Evolutionary conservation across 169 alveolate species (phyloP).

Genomic region (Cryptosporidium ubiquitum): DNA sequence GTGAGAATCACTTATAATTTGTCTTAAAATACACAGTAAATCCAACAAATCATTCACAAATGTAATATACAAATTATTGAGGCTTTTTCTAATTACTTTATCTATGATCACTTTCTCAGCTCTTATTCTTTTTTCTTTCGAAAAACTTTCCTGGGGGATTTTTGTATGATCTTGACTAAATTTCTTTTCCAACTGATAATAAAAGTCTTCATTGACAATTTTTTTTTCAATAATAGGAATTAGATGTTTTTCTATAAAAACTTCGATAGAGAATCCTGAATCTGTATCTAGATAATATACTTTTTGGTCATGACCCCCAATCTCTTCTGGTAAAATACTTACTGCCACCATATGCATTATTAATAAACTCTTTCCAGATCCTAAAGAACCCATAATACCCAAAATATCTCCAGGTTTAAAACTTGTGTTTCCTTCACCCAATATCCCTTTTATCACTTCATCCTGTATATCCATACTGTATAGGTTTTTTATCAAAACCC

Average conservation of each 20-base stretch:
- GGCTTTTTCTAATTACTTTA: not conserved
- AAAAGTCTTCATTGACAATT: not conserved
- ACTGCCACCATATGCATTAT: slow-evolving; percentile 8
- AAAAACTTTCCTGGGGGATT: not conserved
- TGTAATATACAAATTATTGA: slow-evolving; percentile 15
- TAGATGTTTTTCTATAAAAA: slow-evolving; percentile 41
- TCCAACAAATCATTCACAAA: slow-evolving; percentile 22
- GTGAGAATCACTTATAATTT: not conserved
- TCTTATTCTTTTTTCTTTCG: not conserved
- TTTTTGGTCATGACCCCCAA: slow-evolving; percentile 25
- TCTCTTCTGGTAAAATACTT: slow-evolving; percentile 29
- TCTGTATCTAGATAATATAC: slow-evolving; percentile 47
- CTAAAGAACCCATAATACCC: slow-evolving; percentile 27
- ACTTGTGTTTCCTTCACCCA: slow-evolving; percentile 8
- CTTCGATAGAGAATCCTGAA: slow-evolving; percentile 18
- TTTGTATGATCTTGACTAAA: not conserved
- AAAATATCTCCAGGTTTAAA: slow-evolving; percentile 50
- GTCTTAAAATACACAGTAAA: slow-evolving; percentile 11
- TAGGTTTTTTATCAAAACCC: slow-evolving; percentile 4
- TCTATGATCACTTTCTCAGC: not conserved
- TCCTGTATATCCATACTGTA: slow-evolving; percentile 38
- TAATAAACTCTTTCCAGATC: slow-evolving; percentile 41
- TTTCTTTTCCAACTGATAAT: not conserved
- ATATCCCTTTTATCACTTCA: slow-evolving; percentile 18
- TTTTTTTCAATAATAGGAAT: slow-evolving; percentile 38